A percentile compares a stretch with the other conserved stretches of the same genome.
phyloP scores from a whole-genome alignment of 2,329 filamentous ascomycete genomes.

The Talaromyces sp. region DNA sequence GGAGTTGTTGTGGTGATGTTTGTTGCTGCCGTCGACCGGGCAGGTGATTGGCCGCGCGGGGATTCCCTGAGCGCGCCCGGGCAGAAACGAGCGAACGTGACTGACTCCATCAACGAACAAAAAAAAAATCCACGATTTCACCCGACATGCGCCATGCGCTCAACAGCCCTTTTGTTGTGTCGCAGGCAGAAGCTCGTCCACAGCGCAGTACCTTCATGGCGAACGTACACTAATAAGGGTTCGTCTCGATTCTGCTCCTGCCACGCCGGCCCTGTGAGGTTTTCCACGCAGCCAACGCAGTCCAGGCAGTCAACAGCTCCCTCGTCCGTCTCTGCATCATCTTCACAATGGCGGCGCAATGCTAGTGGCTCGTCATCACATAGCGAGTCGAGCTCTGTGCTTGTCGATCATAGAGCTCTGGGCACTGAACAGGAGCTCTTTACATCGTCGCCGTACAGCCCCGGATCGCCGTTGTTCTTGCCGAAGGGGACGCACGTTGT shows the following conservation, averaged over 20 bases:
- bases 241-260: constrained; percentile 5
- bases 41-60: neutral
- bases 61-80: neutral
- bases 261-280: neutral
- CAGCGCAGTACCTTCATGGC: neutral
- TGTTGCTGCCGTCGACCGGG: neutral
- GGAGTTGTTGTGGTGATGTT: neutral
- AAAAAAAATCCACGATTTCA: neutral
- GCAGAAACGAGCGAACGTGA: neutral
- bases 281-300: neutral
- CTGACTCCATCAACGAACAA: neutral
- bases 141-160: constrained; percentile 8
- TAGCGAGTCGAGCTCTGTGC: constrained; percentile 28
- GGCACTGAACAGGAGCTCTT: constrained; percentile 64
- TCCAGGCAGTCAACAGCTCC: neutral
- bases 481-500: constrained; percentile 78
- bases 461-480: constrained; percentile 78
- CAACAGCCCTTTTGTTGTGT: constrained; percentile 3
- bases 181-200: constrained; percentile 1
- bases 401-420: constrained; percentile 46
- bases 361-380: constrained; percentile 7
- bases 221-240: neutral
- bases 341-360: constrained; percentile 10
- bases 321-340: constrained; percentile 17
- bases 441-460: constrained; percentile 71